phyloP scores from a whole-genome alignment of 73 alveolate genomes.

The Paraurostyla sp. region DNA sequence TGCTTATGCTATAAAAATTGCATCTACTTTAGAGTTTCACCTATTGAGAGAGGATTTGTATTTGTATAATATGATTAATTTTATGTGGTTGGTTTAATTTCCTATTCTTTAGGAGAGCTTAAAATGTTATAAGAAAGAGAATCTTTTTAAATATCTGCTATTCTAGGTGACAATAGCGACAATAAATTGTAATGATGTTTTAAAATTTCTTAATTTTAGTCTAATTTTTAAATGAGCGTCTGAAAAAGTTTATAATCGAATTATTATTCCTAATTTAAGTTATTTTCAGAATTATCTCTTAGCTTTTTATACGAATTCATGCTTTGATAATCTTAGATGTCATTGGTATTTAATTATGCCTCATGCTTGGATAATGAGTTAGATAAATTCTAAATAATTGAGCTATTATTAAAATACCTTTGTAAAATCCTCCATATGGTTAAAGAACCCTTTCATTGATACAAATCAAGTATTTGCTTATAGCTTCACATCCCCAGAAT shows the following conservation, averaged over 20 bases:
- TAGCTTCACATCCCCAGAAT: no score
- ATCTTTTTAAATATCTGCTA: no score
- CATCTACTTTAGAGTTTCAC: conserved; percentile 3
- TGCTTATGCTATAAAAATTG: background rate
- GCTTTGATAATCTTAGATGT: background rate
- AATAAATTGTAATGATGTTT: background rate
- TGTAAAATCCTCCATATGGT: background rate
- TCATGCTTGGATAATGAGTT: background rate
- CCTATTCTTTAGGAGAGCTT: no score
- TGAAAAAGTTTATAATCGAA: conserved; percentile 38
- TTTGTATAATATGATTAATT: background rate
- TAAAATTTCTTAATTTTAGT: background rate
- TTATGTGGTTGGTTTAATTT: background rate
- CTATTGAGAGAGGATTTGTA: background rate
- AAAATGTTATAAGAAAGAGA: no score
- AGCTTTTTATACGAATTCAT: background rate
- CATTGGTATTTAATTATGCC: background rate
- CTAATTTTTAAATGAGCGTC: background rate
- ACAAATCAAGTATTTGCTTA: no score
- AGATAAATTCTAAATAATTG: background rate
- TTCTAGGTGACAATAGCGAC: conserved; percentile 2
- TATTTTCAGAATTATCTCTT: background rate
- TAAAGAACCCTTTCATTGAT: background rate
- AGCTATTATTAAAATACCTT: background rate
- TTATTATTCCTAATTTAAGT: background rate